Percentiles rank a stretch among this genome's conserved stretches.
Evolutionary conservation across 441 rosid genomes (phyloP).

Genomic region (Monsonia emarginata): DNA sequence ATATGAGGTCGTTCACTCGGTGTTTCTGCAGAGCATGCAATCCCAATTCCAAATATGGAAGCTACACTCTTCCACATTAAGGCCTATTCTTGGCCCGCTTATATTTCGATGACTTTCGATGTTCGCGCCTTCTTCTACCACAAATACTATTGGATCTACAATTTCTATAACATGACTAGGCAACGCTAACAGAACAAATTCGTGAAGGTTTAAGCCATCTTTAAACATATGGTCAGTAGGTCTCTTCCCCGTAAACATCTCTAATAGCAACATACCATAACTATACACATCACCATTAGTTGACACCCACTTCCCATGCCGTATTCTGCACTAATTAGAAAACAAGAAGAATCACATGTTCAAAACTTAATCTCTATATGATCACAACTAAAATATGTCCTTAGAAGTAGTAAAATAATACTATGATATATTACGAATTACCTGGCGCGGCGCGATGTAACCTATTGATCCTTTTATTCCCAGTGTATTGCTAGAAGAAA

Average conservation of each 20-base stretch:
- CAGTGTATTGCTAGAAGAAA: not conserved
- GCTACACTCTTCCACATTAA: not conserved
- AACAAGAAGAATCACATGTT: not conserved
- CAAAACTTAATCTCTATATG: too few relatives aligned
- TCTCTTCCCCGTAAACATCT: slow-evolving; percentile 17
- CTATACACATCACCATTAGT: slow-evolving; percentile 7
- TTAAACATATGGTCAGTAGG: slow-evolving; percentile 12
- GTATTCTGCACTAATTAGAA: slow-evolving; percentile 1
- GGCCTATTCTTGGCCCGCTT: not conserved
- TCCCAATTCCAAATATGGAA: not conserved
- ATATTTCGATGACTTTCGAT: not conserved
- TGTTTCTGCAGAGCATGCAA: not conserved
- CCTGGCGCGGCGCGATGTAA: not conserved
- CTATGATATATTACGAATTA: too few relatives aligned
- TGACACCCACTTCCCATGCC: slow-evolving; percentile 10
- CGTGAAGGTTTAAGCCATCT: slow-evolving; percentile 4
- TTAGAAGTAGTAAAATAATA: too few relatives aligned
- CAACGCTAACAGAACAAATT: not conserved
- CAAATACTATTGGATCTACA: slow-evolving; percentile 4
- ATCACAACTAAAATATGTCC: too few relatives aligned
- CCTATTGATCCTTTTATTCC: not conserved
- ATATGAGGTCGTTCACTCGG: not conserved
- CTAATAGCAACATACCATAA: slow-evolving; percentile 9
- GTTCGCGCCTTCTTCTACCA: not conserved
- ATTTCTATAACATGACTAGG: not conserved